A percentile compares a stretch with the other conserved stretches of the same genome.
Conservation (phyloP, 2,329 filamentous ascomycete species). For the Aureobasidium sp. region DNA sequence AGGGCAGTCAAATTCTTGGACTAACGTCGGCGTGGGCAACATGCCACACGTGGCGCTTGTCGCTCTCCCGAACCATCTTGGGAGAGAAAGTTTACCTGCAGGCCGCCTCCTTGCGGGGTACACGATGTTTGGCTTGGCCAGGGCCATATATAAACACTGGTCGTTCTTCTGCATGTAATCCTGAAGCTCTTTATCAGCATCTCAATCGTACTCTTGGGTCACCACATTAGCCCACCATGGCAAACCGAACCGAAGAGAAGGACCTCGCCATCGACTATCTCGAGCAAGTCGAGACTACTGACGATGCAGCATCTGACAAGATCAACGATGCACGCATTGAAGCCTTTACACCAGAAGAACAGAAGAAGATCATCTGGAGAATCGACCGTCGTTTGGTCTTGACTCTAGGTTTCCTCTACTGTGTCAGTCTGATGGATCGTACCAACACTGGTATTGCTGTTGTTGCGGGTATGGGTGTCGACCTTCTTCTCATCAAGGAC, state of each 20-base stretch:
- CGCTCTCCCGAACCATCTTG: neutral
- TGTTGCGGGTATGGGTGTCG: slow-evolving; percentile 29
- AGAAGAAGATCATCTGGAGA: slow-evolving; percentile 58
- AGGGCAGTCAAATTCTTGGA: neutral
- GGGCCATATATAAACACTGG: neutral
- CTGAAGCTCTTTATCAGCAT: neutral
- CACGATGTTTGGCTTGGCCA: neutral
- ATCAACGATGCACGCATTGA: slow-evolving; percentile 25
- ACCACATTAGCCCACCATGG: neutral
- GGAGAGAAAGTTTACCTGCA: neutral
- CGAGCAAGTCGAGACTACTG: neutral
- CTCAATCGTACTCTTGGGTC: neutral
- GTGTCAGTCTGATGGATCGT: slow-evolving; percentile 27
- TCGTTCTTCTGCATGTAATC: neutral
- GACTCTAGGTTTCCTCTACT: slow-evolving; percentile 36
- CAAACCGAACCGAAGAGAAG: neutral
- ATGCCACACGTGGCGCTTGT: slow-evolving; percentile 10
- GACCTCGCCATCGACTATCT: neutral
- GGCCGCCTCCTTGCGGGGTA: slow-evolving; percentile 3
- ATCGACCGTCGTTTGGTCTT: slow-evolving; percentile 53
- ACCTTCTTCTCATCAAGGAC: slow-evolving; percentile 24
- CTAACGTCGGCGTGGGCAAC: neutral
- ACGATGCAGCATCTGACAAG: neutral
- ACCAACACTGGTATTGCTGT: slow-evolving; percentile 28
- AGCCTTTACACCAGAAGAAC: slow-evolving; percentile 51